Conservation (phyloP, 2,329 filamentous ascomycete genomes). For the Colletotrichum tropicicola region DNA sequence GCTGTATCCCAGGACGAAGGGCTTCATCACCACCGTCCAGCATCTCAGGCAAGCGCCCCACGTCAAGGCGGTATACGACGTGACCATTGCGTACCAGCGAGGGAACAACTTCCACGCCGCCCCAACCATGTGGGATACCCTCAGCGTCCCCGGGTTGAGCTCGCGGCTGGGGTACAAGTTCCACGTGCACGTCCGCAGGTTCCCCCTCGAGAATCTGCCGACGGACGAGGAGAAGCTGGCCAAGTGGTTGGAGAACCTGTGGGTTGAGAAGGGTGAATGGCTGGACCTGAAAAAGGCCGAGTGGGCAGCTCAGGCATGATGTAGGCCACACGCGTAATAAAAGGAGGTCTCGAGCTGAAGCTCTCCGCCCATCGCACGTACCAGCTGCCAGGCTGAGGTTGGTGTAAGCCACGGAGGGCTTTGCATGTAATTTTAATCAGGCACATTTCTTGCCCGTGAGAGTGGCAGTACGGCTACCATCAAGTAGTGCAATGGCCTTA, state of each 20-base stretch:
- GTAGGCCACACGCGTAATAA: background rate
- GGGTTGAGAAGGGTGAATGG: conserved; percentile 63
- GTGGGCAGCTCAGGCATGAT: conserved; percentile 41
- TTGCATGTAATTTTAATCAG: no score
- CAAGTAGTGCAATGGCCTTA: no score
- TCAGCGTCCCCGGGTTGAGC: conserved; percentile 52
- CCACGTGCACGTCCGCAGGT: conserved; percentile 59
- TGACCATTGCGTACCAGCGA: conserved; percentile 63
- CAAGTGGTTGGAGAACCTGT: conserved; percentile 61
- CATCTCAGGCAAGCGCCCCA: conserved; percentile 60
- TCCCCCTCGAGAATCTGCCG: conserved; percentile 57
- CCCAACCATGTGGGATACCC: conserved; percentile 62
- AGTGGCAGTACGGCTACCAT: no score
- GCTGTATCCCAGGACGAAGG: conserved; percentile 68
- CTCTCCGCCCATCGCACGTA: no score
- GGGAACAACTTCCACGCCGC: conserved; percentile 52
- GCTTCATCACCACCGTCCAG: conserved; percentile 67
- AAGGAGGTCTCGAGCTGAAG: no score
- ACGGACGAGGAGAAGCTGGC: conserved; percentile 56
- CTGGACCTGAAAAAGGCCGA: conserved; percentile 53
- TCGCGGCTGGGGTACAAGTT: conserved; percentile 52
- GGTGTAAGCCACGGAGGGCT: no score
- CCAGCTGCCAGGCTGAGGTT: no score
- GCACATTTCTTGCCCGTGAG: no score
- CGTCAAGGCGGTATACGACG: conserved; percentile 63